A percentile compares a stretch with the other conserved stretches of the same genome.
Conservation (phyloP, 176 grass and related monocot species). For the Echinochloa phyllopogon region DNA sequence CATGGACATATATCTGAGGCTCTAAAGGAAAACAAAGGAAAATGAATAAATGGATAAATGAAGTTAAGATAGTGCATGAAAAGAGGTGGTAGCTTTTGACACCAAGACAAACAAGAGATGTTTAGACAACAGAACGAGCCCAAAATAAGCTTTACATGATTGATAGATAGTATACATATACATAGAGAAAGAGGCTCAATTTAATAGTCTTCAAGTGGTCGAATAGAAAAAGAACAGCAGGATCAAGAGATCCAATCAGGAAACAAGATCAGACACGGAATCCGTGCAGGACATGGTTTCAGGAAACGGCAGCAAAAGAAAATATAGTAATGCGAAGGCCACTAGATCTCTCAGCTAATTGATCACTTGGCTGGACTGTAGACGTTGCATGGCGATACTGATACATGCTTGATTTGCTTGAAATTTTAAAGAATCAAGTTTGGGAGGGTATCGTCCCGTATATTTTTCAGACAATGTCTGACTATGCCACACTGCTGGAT, state of each 20-base stretch:
- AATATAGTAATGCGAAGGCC: background rate
- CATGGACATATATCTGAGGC: background rate
- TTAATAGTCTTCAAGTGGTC: constrained; percentile 5
- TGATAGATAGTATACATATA: no score
- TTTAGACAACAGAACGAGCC: background rate
- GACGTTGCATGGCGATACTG: constrained; percentile 18
- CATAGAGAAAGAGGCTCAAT: background rate
- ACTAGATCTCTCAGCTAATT: constrained; percentile 48
- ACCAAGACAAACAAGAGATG: background rate
- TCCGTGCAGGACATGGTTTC: constrained; percentile 27
- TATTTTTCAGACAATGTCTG: constrained; percentile 15
- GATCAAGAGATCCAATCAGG: constrained; percentile 41
- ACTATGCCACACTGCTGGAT: constrained; percentile 12
- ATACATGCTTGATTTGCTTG: background rate
- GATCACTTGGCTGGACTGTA: constrained; percentile 27
- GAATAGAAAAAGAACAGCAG: background rate
- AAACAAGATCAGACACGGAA: constrained; percentile 40
- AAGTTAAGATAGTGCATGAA: background rate
- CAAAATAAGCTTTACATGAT: constrained; percentile 12
- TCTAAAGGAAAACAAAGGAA: no score
- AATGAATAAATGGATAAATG: background rate
- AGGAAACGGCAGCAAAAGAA: background rate
- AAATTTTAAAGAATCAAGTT: constrained; percentile 16
- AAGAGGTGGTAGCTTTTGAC: background rate
- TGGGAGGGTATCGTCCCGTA: background rate